phyloP scores from a whole-genome alignment of 768 basidiomycete species.

The Tephrocybe sp. region DNA sequence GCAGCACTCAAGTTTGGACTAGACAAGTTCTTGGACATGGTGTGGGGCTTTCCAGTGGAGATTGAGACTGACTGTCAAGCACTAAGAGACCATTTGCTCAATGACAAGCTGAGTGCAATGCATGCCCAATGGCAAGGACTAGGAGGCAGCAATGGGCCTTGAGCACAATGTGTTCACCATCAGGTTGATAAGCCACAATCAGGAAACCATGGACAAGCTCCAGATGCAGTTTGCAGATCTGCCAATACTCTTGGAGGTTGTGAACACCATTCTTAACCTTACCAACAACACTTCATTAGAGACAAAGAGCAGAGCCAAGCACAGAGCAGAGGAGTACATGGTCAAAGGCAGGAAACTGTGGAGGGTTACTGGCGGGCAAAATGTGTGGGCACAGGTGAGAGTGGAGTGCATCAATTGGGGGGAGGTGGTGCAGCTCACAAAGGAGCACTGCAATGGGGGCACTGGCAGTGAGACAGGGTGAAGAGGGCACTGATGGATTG shows the following conservation, averaged over 20 bases:
- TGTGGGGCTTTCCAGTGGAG: no score
- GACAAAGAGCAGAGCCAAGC: constrained; percentile 19
- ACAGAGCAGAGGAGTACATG: constrained; percentile 24
- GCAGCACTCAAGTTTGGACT: no score
- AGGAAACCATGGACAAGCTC: constrained; percentile 9
- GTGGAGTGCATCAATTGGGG: constrained; percentile 27
- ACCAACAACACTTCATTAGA: not conserved
- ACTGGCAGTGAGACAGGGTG: constrained; percentile 33
- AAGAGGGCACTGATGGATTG: constrained; percentile 28
- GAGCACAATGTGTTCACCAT: no score
- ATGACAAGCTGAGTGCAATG: no score
- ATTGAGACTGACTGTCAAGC: no score
- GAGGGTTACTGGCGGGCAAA: constrained; percentile 18
- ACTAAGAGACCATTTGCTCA: no score
- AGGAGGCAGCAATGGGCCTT: no score
- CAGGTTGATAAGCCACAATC: no score
- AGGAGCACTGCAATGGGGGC: constrained; percentile 26
- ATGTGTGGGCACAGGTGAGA: constrained; percentile 15
- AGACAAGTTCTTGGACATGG: no score
- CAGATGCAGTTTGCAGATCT: constrained; percentile 13
- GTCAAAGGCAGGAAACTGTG: constrained; percentile 28
- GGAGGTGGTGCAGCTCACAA: constrained; percentile 24
- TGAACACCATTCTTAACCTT: not conserved
- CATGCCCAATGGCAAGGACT: no score
- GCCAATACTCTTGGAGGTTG: not conserved